Evolutionary conservation across 73 alveolate genomes (phyloP).

Genomic region (Paraurostyla sp.): DNA sequence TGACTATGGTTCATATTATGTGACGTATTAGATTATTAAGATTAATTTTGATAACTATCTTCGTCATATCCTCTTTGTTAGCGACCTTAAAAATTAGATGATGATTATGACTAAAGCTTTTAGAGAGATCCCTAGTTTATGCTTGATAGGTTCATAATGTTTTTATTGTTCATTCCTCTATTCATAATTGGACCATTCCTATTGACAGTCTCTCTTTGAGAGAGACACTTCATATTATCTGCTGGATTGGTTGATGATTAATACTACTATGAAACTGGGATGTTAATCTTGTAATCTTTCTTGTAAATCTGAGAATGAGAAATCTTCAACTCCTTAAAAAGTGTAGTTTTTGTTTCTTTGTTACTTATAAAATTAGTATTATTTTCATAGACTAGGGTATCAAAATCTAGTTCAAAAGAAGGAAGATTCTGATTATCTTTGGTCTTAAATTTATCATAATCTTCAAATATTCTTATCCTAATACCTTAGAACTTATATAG

Average conservation of each 20-base stretch:
- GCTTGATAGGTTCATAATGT: too few species aligned
- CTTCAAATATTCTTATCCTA: background rate
- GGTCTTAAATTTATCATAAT: background rate
- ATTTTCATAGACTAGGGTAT: slow-evolving; percentile 1
- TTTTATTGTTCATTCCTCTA: too few species aligned
- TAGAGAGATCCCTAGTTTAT: too few species aligned
- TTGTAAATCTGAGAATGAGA: background rate
- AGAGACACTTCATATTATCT: slow-evolving; percentile 17
- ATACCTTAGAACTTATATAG: slow-evolving; percentile 18
- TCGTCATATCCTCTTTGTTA: too few species aligned
- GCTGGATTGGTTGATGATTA: too few species aligned
- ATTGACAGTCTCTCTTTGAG: background rate
- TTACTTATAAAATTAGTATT: background rate
- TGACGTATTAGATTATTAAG: too few species aligned
- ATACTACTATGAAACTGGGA: too few species aligned
- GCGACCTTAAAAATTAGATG: too few species aligned
- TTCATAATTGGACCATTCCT: background rate
- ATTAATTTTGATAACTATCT: too few species aligned
- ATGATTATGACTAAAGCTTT: too few species aligned
- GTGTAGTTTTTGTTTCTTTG: background rate
- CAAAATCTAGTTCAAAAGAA: slow-evolving; percentile 36
- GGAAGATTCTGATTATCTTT: slow-evolving; percentile 20
- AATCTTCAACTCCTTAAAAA: background rate
- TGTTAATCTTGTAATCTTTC: background rate
- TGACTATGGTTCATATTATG: too few species aligned